phyloP scores from a whole-genome alignment of 208 protist genomes.

The Trypanosoma brucei region DNA sequence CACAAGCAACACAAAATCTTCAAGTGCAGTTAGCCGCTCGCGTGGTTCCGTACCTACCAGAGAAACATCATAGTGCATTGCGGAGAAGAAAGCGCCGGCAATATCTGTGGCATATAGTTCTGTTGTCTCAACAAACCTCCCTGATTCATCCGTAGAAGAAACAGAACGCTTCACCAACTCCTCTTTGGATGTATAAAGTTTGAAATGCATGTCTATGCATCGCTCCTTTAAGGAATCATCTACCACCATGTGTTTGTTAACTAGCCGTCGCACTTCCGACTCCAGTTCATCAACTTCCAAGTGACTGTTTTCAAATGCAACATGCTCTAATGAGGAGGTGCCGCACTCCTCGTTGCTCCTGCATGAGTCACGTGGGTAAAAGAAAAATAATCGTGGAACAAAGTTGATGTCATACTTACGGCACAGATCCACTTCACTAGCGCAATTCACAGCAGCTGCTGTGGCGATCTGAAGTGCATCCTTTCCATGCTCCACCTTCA shows the following conservation, averaged over 20 bases:
- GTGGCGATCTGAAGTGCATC: slow-evolving; percentile 12
- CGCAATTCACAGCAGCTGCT: slow-evolving; percentile 44
- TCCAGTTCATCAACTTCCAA: background rate
- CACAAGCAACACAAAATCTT: slow-evolving; percentile 43
- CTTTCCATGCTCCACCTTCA: slow-evolving; percentile 10
- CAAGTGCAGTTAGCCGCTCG: slow-evolving; percentile 25
- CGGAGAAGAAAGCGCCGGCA: slow-evolving; percentile 58
- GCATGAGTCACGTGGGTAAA: slow-evolving; percentile 16
- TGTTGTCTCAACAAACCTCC: slow-evolving; percentile 34
- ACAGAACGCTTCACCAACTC: background rate
- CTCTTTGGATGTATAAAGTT: background rate
- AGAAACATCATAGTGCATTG: slow-evolving; percentile 57
- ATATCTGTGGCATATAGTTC: slow-evolving; percentile 36
- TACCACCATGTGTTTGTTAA: slow-evolving; percentile 3
- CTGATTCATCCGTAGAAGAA: background rate
- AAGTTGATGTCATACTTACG: slow-evolving; percentile 15
- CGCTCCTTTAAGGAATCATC: slow-evolving; percentile 9
- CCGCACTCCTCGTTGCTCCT: background rate
- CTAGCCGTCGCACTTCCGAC: background rate
- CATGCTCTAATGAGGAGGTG: background rate
- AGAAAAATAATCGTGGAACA: slow-evolving; percentile 37
- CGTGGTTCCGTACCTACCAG: slow-evolving; percentile 25
- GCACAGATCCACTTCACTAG: slow-evolving; percentile 23
- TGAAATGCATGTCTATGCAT: slow-evolving; percentile 14
- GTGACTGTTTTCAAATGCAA: background rate